A percentile compares a stretch with the other conserved stretches of the same genome.
Conservation (phyloP, 1,139 yeast species). For the Blastobotrys petasosporus region DNA sequence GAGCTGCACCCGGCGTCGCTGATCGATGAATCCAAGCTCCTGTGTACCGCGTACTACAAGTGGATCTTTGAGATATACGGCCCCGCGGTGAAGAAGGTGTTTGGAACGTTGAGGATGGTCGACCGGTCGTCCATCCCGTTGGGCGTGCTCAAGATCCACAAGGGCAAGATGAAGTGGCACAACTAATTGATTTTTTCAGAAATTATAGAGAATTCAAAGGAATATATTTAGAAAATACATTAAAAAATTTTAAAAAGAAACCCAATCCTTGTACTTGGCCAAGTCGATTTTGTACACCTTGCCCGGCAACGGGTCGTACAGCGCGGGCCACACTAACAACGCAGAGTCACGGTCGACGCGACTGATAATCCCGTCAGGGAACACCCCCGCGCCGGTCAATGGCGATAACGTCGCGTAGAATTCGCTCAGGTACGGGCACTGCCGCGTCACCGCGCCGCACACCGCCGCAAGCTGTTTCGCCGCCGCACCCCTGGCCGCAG, state of each 20-base stretch:
- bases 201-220: background rate
- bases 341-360: no score
- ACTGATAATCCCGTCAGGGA: no score
- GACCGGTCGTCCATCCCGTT: slow-evolving; percentile 9
- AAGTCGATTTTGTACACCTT: background rate
- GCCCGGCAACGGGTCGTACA: no score
- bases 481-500: no score
- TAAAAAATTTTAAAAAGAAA: background rate
- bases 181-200: background rate
- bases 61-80: slow-evolving; percentile 13
- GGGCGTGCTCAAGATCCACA: slow-evolving; percentile 8
- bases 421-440: background rate
- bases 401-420: background rate
- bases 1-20: slow-evolving; percentile 1
- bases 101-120: slow-evolving; percentile 5
- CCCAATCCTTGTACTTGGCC: background rate
- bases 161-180: slow-evolving; percentile 13
- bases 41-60: background rate
- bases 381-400: no score
- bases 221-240: background rate
- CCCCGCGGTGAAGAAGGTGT: slow-evolving; percentile 12
- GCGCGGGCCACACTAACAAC: no score
- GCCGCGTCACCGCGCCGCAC: background rate
- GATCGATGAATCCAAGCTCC: background rate
- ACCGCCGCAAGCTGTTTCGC: no score